phyloP scores from a whole-genome alignment of 768 basidiomycete species.

The Termitomyces bulborhizus region DNA sequence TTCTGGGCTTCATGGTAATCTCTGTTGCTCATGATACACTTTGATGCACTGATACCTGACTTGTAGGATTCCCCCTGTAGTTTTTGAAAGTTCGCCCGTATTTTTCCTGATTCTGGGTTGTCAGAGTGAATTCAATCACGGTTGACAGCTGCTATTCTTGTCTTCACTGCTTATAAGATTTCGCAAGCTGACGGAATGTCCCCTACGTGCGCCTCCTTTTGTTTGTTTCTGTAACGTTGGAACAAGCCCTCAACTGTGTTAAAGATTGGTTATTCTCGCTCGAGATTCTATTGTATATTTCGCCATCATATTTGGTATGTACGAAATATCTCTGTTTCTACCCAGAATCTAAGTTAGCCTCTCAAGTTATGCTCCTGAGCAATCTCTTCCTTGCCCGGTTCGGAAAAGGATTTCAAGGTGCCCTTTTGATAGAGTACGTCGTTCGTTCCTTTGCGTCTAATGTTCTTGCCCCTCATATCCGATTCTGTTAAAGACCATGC shows the following conservation, averaged over 20 bases:
- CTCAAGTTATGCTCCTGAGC: neutral
- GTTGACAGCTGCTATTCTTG: neutral
- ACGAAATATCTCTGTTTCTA: neutral
- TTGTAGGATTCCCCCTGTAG: slow-evolving; percentile 1
- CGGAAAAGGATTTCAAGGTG: slow-evolving; percentile 1
- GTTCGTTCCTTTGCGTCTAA: neutral
- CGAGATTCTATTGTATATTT: slow-evolving; percentile 3
- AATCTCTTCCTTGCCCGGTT: slow-evolving; percentile 1
- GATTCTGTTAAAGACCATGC: neutral
- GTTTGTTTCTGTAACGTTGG: neutral
- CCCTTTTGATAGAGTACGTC: neutral
- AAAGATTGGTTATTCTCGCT: neutral
- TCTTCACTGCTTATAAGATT: neutral
- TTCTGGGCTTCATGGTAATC: neutral
- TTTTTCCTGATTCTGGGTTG: neutral
- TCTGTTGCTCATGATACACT: neutral
- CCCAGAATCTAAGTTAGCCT: neutral
- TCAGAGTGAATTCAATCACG: neutral
- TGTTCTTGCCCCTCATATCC: neutral
- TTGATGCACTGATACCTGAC: neutral
- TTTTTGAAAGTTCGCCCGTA: neutral
- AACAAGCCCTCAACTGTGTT: neutral
- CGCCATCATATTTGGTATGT: neutral
- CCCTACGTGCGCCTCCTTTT: neutral
- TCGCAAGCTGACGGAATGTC: neutral